Evolutionary conservation across 805 yeast genomes (phyloP).

Genomic region (Lachancea mirantina): DNA sequence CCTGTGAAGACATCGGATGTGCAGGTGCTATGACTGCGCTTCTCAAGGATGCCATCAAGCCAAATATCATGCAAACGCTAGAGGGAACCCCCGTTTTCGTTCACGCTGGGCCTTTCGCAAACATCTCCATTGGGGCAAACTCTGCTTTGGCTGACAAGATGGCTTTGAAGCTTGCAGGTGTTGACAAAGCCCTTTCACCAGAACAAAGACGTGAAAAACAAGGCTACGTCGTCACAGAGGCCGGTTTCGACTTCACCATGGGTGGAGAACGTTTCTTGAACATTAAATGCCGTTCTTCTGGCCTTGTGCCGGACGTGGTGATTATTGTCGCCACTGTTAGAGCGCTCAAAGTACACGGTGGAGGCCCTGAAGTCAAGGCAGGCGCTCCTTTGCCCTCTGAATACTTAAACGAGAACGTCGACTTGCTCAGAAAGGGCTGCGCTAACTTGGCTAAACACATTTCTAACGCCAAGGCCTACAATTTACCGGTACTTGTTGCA

Average conservation of each 20-base stretch:
- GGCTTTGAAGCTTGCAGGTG: constrained; percentile 75
- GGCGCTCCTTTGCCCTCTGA: constrained; percentile 73
- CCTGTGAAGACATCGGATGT: constrained; percentile 78
- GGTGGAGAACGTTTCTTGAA: constrained; percentile 85
- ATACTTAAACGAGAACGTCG: constrained; percentile 65
- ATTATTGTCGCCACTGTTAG: constrained; percentile 79
- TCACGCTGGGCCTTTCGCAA: constrained; percentile 87
- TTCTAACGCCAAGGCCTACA: constrained; percentile 60
- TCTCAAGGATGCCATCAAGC: constrained; percentile 75
- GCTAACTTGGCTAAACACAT: constrained; percentile 74
- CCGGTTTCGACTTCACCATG: constrained; percentile 87
- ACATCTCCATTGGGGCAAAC: constrained; percentile 80
- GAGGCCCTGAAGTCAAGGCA: constrained; percentile 83
- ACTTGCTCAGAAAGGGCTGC: constrained; percentile 61
- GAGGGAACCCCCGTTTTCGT: constrained; percentile 86
- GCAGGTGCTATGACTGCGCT: constrained; percentile 83
- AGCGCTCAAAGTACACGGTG: constrained; percentile 82
- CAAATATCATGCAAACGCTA: constrained; percentile 79
- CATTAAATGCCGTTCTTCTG: constrained; percentile 78
- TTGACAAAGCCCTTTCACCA: constrained; percentile 39
- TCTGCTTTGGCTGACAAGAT: constrained; percentile 75
- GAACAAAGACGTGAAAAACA: constrained; percentile 42
- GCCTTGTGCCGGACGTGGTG: constrained; percentile 67
- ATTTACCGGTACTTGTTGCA: constrained; percentile 76
- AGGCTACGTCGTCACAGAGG: constrained; percentile 81